Base-by-base conservation (phyloP, 2,329 filamentous ascomycete species). In the Albifimbria verrucaria region DNA sequence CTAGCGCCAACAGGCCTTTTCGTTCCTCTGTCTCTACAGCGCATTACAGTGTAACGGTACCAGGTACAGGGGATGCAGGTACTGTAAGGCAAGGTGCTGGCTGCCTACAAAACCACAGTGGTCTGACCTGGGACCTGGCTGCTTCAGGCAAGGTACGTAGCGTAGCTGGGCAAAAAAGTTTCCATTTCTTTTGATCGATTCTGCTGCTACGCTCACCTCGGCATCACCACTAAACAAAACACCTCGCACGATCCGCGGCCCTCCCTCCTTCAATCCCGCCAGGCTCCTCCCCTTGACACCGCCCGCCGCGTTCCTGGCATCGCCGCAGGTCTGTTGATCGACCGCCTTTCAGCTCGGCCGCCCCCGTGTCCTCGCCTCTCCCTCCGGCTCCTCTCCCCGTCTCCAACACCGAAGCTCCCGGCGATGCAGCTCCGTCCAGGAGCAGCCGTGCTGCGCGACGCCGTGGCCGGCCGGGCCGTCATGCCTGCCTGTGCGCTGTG, bases 341-440 rank as follows among this genome's bases (percentile, higher is more conserved):
- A n/a, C n/a, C n/a, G n/a, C n/a, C n/a, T n/a, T n/a, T n/a, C n/a
- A n/a, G n/a, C n/a, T n/a, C n/a, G n/a, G n/a, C n/a, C n/a, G n/a
- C n/a, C n/a, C n/a, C n/a, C n/a, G n/a, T n/a, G 51, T 47, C 26
- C 41, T 32, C 43, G 36, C 26, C 32, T 23, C 20, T 15, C 32
- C 18, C 48, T 36, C 47, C 53, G 26, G 20, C 32, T 39, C 18
- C 32, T 4, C 9, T 39, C 49, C 28, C 45, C 48, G 43, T 36
- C 15, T 36, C 43, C 50, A 56, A 48, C 25, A 25, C 51, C 26
- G 12, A 46, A 25, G 36, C 48, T 49, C 50, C 39, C 48, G 57
- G 56, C 55, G 53, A 85, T 85, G 80, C 80, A 76, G 72, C 75
- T 83, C 68, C 78, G 75, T 68, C 71, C 75, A 55, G 76, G 79